These are phyloP conservation scores for Ajuga reptans DNA, from an alignment of 305 asterid genomes.

Conservation along the genomic window DNA sequence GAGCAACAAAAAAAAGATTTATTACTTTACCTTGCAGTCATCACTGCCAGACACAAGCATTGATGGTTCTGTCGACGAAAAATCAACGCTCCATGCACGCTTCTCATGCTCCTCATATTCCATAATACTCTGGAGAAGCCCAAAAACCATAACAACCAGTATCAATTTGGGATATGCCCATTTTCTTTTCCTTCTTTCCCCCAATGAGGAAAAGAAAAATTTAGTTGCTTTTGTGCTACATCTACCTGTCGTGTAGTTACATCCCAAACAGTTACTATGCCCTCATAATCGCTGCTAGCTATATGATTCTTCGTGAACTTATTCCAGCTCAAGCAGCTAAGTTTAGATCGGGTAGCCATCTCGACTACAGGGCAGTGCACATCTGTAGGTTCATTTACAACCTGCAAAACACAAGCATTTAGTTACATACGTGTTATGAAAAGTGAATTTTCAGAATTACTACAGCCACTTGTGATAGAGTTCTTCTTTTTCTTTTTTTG, in stretches of 20 bases:
- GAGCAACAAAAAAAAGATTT: conserved; percentile 10
- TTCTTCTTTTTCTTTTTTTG: too few species aligned
- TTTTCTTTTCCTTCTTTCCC: background rate
- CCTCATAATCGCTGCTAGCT: conserved; percentile 50
- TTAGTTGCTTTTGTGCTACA: background rate
- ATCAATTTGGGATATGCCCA: background rate
- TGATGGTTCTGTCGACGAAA: conserved; percentile 64
- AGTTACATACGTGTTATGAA: conserved; percentile 5
- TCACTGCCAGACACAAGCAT: conserved; percentile 84
- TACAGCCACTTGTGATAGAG: too few species aligned
- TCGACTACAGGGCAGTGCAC: conserved; percentile 47
- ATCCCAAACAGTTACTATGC: conserved; percentile 48
- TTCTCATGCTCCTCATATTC: conserved; percentile 81
- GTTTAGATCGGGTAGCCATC: conserved; percentile 42
- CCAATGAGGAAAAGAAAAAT: background rate
- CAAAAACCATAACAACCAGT: conserved; percentile 12
- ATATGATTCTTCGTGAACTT: conserved; percentile 35
- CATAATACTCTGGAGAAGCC: conserved; percentile 50
- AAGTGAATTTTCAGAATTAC: conserved; percentile 1
- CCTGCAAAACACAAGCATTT: conserved; percentile 32
- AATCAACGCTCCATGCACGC: conserved; percentile 80
- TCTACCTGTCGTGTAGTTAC: conserved; percentile 35
- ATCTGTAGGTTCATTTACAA: conserved; percentile 51
- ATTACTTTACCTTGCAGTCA: conserved; percentile 59
- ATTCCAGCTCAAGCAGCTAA: conserved; percentile 51